Percentiles rank a stretch among this genome's conserved stretches.
These are phyloP conservation scores for Fistulinella prunicolor DNA, from an alignment of 768 basidiomycete species.

Conservation along the genomic window DNA sequence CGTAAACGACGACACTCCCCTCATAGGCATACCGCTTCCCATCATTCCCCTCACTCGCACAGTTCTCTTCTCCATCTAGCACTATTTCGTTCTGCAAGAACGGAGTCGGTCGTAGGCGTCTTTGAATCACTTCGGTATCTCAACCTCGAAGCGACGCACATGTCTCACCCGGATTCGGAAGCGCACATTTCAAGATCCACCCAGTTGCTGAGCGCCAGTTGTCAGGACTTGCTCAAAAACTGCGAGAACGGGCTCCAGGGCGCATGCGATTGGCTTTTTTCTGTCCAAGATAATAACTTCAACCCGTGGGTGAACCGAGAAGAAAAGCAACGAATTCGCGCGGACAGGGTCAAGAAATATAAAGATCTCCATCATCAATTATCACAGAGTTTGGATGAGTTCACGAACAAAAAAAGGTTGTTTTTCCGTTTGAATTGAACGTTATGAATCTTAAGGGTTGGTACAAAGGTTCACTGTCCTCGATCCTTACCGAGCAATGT, in stretches of 20 bases:
- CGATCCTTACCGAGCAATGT: conserved; percentile 57
- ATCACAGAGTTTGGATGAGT: conserved; percentile 38
- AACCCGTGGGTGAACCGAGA: conserved; percentile 35
- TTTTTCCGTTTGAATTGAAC: conserved; percentile 2
- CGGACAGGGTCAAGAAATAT: conserved; percentile 37
- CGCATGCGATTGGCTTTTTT: conserved; percentile 50
- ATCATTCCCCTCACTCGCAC: conserved; percentile 34
- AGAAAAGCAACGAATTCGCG: conserved; percentile 31
- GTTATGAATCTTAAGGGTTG: neutral
- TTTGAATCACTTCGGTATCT: conserved; percentile 73
- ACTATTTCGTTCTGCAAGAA: conserved; percentile 28
- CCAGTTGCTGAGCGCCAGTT: conserved; percentile 48
- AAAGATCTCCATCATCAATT: conserved; percentile 39
- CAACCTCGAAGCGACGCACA: conserved; percentile 56
- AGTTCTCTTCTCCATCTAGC: conserved; percentile 40
- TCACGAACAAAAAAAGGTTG: conserved; percentile 52
- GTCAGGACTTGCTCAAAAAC: conserved; percentile 47
- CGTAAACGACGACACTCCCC: conserved; percentile 11
- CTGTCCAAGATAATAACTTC: conserved; percentile 35
- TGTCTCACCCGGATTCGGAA: conserved; percentile 48
- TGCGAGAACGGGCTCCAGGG: conserved; percentile 41
- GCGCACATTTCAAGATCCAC: conserved; percentile 42
- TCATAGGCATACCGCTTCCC: conserved; percentile 13
- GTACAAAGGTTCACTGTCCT: conserved; percentile 45
- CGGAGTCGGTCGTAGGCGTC: conserved; percentile 62